Evolutionary conservation across 2,329 filamentous ascomycete genomes (phyloP), one percentile per base, ranked within the genome.

Genomic region (Botryosphaeria dothidea): DNA sequence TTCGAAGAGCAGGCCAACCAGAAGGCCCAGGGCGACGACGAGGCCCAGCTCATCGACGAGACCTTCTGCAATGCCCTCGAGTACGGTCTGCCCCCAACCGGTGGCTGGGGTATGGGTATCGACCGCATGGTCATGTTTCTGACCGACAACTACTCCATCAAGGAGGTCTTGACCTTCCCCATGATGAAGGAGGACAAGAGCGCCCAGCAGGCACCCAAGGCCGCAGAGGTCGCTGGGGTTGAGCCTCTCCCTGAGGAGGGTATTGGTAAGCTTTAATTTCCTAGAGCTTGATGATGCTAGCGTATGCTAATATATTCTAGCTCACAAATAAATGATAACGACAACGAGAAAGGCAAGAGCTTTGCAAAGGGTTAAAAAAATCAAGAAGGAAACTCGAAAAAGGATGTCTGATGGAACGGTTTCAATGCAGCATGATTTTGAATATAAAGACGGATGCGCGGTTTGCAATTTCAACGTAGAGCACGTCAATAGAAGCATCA

Each of bases 21-120:
- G 84, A 98, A 98, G 87, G 92, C 89, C 6, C 92, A 96, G 81
- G 95, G 96, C 75, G 96, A 99, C 70, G 93, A 98, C 72, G 96
- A 99, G 82, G 96, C 94, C 1, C 95, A 98, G 82, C 83, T 95
- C 71, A 89, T 98, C 64, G 96, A 99, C 72, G 94, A 98, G 86
- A 96, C 92, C 72, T 98, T 98, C 85, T 92, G 93, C 74, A 90
- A 90, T 67, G 89, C 91, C 62, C 87, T 98, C 66, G 95, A 98
- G 78, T 95, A 93, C 74, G 92, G 92, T 70, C 82, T 99, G 66
- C 94, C 95, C 5, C 95, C 95, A 0, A 99, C 95, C 1, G 95
- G 92, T 78, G 95, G 95, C 56, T 99, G 92, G 90, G 95, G 93
- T 70, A 92, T 98, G 87, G 95, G 95, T 69, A 95, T 97, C 70